A percentile compares a stretch with the other conserved stretches of the same genome.
Conservation (phyloP, 2,329 filamentous ascomycete species). For the Stachybotrys echinatus region DNA sequence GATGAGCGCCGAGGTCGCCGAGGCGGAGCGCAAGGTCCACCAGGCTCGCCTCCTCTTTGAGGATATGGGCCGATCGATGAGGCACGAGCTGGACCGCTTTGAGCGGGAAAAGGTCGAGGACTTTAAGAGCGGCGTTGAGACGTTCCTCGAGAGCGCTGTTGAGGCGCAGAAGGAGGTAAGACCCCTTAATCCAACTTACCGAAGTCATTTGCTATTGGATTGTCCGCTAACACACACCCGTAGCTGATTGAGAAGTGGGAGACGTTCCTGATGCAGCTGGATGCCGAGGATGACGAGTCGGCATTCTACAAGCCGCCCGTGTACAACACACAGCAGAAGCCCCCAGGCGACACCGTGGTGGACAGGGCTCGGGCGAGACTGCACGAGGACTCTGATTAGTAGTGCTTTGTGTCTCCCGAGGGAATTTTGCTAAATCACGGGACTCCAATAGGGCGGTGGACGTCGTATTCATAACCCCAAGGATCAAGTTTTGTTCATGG, state of each 20-base stretch:
- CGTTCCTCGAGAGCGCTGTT: constrained; percentile 92
- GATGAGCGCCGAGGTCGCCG: constrained; percentile 86
- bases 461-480: too few relatives aligned
- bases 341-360: constrained; percentile 52
- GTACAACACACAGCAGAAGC: constrained; percentile 44
- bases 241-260: constrained; percentile 87
- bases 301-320: constrained; percentile 61
- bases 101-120: constrained; percentile 98
- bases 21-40: constrained; percentile 89
- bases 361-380: constrained; percentile 54
- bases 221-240: constrained; percentile 17
- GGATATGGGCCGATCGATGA: constrained; percentile 94
- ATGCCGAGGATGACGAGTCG: constrained; percentile 82
- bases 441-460: constrained; percentile 1
- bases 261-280: constrained; percentile 92
- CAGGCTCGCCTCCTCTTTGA: constrained; percentile 88
- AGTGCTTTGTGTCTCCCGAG: neutral
- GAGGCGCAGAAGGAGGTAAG: constrained; percentile 97
- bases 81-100: constrained; percentile 84
- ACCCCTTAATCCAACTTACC: neutral
- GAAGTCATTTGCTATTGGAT: too few relatives aligned
- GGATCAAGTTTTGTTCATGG: neutral
- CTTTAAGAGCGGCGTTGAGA: constrained; percentile 97
- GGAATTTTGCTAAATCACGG: neutral
- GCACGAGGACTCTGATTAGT: constrained; percentile 55